Conservation (phyloP, 1,284 basidiomycete genomes). For the Sphagnurus paluster region DNA sequence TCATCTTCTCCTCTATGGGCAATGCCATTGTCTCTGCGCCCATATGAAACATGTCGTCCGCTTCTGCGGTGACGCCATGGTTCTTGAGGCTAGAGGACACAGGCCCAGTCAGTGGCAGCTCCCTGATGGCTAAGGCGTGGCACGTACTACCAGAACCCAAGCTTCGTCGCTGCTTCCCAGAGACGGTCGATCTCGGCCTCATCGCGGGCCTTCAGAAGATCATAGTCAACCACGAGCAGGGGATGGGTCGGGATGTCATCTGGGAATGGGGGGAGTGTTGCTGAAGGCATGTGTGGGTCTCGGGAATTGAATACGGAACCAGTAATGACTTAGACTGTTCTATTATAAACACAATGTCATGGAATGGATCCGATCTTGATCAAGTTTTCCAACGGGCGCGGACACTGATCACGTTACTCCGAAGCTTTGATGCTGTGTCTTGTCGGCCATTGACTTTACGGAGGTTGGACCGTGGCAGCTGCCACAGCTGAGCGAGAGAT, state of each 20-base stretch:
- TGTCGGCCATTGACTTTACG: too few species aligned
- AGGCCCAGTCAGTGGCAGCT: neutral
- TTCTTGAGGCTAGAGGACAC: conserved; percentile 47
- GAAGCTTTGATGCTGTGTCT: too few species aligned
- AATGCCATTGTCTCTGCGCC: conserved; percentile 57
- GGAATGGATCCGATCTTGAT: too few species aligned
- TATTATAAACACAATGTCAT: too few species aligned
- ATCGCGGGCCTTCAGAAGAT: conserved; percentile 38
- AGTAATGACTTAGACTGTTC: too few species aligned
- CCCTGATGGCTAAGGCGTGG: too few species aligned
- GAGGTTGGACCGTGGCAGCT: too few species aligned
- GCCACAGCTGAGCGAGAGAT: too few species aligned
- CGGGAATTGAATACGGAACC: too few species aligned
- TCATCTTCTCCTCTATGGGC: conserved; percentile 62
- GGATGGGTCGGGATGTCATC: conserved; percentile 48
- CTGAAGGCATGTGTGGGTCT: conserved; percentile 20
- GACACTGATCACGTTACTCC: too few species aligned
- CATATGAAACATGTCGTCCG: conserved; percentile 59
- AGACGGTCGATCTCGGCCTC: conserved; percentile 41
- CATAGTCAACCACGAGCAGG: conserved; percentile 52
- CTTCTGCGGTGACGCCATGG: conserved; percentile 56
- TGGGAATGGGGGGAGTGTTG: conserved; percentile 44
- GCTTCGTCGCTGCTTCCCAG: conserved; percentile 51
- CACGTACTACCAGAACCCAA: conserved; percentile 59
- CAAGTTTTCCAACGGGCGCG: too few species aligned